Conservation (phyloP, 129 eudicot genomes). For the Artemisia argyi region DNA sequence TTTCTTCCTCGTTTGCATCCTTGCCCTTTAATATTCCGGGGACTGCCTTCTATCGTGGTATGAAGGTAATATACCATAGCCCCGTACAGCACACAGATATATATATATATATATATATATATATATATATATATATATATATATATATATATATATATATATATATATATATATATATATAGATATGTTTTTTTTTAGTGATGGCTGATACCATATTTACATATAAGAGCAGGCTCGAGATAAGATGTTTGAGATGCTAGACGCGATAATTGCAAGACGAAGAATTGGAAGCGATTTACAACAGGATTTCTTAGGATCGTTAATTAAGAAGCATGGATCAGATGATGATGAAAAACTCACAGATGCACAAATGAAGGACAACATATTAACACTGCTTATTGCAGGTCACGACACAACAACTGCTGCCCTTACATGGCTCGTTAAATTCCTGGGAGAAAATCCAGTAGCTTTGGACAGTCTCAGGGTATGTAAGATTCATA, state of each 20-base stretch:
- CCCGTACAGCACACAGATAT: not conserved
- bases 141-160: too few species aligned
- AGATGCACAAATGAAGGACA: constrained; percentile 76
- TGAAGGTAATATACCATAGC: constrained; percentile 45
- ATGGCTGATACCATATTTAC: not conserved
- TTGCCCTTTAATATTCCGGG: constrained; percentile 78
- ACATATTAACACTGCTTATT: constrained; percentile 67
- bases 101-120: too few species aligned
- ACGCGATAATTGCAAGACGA: constrained; percentile 47
- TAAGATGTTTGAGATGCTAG: constrained; percentile 72
- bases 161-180: too few species aligned
- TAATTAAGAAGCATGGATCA: constrained; percentile 46
- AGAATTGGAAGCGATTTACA: constrained; percentile 56
- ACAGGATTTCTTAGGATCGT: constrained; percentile 68
- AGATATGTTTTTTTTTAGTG: not conserved
- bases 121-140: too few species aligned
- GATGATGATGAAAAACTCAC: constrained; percentile 65
- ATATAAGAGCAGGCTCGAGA: constrained; percentile 62
- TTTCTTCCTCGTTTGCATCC: constrained; percentile 70
- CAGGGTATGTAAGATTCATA: constrained; percentile 27
- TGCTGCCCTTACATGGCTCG: constrained; percentile 79
- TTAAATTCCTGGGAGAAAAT: constrained; percentile 71
- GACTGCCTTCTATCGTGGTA: constrained; percentile 72
- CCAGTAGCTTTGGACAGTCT: constrained; percentile 55
- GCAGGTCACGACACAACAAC: constrained; percentile 91